Evolutionary conservation across 306 rosid species (phyloP).

Genomic region (Cicer cuneatum): DNA sequence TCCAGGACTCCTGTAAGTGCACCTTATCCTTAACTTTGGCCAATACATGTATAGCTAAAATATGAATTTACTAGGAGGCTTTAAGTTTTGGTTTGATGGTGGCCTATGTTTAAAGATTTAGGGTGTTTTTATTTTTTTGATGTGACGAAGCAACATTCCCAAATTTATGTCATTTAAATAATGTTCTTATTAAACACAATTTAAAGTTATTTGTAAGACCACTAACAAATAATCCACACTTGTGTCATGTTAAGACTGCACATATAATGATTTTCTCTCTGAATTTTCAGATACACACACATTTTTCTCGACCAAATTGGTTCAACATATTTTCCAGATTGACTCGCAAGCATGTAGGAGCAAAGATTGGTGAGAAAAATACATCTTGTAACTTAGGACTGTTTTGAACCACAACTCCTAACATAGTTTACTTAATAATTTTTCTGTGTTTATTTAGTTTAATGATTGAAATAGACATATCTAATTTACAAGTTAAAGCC

Average conservation of each 20-base stretch:
- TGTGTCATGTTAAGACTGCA: not conserved
- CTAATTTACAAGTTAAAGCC: slow-evolving; percentile 8
- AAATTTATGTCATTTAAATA: slow-evolving; percentile 3
- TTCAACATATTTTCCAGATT: slow-evolving; percentile 71
- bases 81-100: too few species aligned
- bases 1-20: slow-evolving; percentile 73
- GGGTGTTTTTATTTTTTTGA: too few species aligned
- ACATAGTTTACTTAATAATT: not conserved
- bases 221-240: not conserved
- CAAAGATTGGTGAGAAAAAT: slow-evolving; percentile 73
- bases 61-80: not conserved
- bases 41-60: not conserved
- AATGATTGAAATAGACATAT: slow-evolving; percentile 7
- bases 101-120: too few species aligned
- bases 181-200: not conserved
- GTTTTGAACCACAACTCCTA: not conserved
- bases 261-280: slow-evolving; percentile 5
- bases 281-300: slow-evolving; percentile 70
- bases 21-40: slow-evolving; percentile 38
- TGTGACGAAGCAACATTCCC: too few species aligned
- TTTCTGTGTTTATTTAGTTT: not conserved
- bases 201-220: not conserved
- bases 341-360: slow-evolving; percentile 70
- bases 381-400: not conserved
- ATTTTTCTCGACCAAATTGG: slow-evolving; percentile 85